Conservation (phyloP, 2,329 filamentous ascomycete species). For the Tolypocladium cylindrosporum region DNA sequence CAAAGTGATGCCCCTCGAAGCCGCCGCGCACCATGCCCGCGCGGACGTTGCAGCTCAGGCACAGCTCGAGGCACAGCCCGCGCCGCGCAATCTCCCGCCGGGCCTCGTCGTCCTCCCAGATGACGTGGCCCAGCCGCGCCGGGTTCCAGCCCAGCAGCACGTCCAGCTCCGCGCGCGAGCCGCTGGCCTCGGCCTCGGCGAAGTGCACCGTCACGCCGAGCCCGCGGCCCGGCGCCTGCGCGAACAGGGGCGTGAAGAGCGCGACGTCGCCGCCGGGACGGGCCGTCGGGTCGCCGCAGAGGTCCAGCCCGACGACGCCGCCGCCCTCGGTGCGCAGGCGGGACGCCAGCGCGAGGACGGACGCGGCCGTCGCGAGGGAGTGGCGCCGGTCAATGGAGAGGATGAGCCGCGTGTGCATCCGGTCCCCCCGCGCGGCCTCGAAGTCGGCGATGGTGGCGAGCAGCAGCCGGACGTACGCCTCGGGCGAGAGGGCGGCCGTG, state of each 20-base stretch:
- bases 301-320: conserved; percentile 64
- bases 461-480: conserved; percentile 56
- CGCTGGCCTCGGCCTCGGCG: conserved; percentile 54
- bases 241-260: conserved; percentile 50
- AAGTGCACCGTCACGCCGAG: conserved; percentile 68
- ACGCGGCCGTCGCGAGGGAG: conserved; percentile 46
- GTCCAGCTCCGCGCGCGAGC: conserved; percentile 48
- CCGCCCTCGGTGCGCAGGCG: conserved; percentile 25
- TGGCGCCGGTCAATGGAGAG: conserved; percentile 64
- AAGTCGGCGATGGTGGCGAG: conserved; percentile 51
- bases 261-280: conserved; percentile 45
- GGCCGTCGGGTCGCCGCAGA: conserved; percentile 61
- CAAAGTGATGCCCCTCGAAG: conserved; percentile 65
- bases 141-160: conserved; percentile 57
- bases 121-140: conserved; percentile 66
- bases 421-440: conserved; percentile 22
- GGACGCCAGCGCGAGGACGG: conserved; percentile 54
- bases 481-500: conserved; percentile 47
- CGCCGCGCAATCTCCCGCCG: conserved; percentile 41
- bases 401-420: conserved; percentile 56
- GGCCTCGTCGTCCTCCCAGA: conserved; percentile 56
- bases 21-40: conserved; percentile 61
- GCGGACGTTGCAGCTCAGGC: conserved; percentile 72
- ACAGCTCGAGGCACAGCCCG: conserved; percentile 61
- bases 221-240: conserved; percentile 39